A percentile compares a stretch with the other conserved stretches of the same genome.
phyloP scores from a whole-genome alignment of 164 flowering plant genomes.

The Umbellularia californica region DNA sequence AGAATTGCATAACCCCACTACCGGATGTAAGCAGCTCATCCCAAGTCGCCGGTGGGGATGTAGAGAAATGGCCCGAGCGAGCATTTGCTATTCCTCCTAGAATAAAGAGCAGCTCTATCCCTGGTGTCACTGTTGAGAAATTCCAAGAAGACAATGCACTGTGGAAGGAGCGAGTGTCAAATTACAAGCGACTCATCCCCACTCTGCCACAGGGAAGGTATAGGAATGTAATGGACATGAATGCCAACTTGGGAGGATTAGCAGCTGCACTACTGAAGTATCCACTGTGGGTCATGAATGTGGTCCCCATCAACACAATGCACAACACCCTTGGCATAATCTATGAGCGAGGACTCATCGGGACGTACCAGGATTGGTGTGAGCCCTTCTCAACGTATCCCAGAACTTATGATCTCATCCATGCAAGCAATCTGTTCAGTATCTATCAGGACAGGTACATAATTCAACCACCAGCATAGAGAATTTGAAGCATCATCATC shows the following conservation, averaged over 20 bases:
- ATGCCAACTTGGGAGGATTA: constrained; percentile 84
- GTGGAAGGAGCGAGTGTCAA: constrained; percentile 65
- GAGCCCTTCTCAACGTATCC: constrained; percentile 96
- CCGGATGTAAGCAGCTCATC: constrained; percentile 63
- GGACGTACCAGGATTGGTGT: constrained; percentile 92
- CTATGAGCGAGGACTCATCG: constrained; percentile 82
- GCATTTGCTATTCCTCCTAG: constrained; percentile 80
- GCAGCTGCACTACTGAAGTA: constrained; percentile 68
- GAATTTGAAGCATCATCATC: not conserved
- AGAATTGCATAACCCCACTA: constrained; percentile 76
- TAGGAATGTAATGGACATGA: constrained; percentile 92
- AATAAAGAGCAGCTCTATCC: constrained; percentile 54
- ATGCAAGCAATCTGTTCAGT: constrained; percentile 64
- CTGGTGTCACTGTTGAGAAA: constrained; percentile 53
- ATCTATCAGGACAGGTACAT: constrained; percentile 78
- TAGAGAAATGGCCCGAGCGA: constrained; percentile 83
- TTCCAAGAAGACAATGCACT: constrained; percentile 62
- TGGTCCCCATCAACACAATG: constrained; percentile 57
- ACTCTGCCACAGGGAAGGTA: constrained; percentile 47
- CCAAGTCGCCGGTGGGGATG: constrained; percentile 76
- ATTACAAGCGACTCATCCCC: constrained; percentile 46
- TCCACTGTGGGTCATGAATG: constrained; percentile 96
- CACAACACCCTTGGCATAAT: constrained; percentile 73
- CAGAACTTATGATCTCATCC: constrained; percentile 91
- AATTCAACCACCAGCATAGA: not conserved